Evolutionary conservation across 768 basidiomycete species (phyloP), one percentile per base, ranked within the genome.

Genomic region (Phaeotremella skinneri): DNA sequence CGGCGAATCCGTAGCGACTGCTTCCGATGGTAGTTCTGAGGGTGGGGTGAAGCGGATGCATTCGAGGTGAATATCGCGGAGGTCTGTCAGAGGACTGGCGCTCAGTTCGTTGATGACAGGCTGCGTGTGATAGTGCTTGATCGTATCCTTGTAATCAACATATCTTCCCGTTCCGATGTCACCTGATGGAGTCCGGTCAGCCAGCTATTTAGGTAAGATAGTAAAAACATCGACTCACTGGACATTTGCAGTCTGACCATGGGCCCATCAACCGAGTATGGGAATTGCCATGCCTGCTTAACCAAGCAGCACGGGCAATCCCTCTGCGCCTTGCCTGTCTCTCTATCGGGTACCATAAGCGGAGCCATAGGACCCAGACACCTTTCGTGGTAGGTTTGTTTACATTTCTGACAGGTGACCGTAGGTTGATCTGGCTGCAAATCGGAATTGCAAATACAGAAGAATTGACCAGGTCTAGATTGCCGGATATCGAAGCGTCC

Each of bases 281-380:
- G 47, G 51, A 73, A 73, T 26, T 52, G 27, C 56, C 70, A 64
- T 3, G 61, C 74, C 43, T 69, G 67, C 26, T 72, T 72, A 27
- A 73, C 66, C 3, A 60, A 42, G 52, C 74, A 76, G 31, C 68
- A 72, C 16, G 74, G 74, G 58, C 74, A 76, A n/a, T 64, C 50
- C 72, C 74, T 72, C 1, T 45, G 25, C 3, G 50, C 31, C 48
- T 54, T 49, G 23, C 43, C 43, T 17, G 43, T 17, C 29, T 67
- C 60, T 3, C 43, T 48, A 47, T 53, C 58, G 21, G 52, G 43
- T 13, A 49, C 54, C 17, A 58, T 45, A 17, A 55, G 42, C 14
- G 67, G 61, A 2, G 32, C 20, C 16, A 68, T 68, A 0, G 68
- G 67, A 49, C 43, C 53, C 0, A 76, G 64, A 54, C 76, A 78